These are phyloP conservation scores for Trichoderma gamsii DNA, from an alignment of 495 filamentous ascomycete genomes.

Conservation along the genomic window DNA sequence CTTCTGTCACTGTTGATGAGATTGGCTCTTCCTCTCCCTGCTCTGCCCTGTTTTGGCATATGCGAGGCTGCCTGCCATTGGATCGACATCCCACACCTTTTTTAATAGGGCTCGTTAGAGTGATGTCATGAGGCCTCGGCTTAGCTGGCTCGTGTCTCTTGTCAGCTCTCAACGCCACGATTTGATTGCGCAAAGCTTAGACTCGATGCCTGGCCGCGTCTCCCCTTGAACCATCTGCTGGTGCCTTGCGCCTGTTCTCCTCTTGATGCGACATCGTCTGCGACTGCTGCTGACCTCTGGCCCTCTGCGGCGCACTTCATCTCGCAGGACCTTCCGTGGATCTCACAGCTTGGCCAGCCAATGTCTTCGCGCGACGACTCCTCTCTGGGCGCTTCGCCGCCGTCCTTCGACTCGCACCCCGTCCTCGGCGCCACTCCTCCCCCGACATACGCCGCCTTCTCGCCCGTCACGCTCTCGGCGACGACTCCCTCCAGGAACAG, in stretches of 20 bases:
- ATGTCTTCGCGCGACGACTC: conserved; percentile 16
- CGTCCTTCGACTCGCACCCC: conserved; percentile 15
- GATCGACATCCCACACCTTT: neutral
- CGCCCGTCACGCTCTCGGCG: conserved; percentile 65
- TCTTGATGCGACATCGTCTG: neutral
- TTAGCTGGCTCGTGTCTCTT: neutral
- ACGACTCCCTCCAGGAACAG: conserved; percentile 44
- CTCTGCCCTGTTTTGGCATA: neutral
- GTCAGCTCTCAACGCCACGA: neutral
- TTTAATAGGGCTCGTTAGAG: conserved; percentile 1
- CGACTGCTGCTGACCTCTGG: neutral
- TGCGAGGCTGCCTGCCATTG: neutral
- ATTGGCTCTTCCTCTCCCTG: neutral
- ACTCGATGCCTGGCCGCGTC: neutral
- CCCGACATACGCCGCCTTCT: conserved; percentile 52
- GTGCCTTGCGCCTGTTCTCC: neutral
- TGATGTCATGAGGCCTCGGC: conserved; percentile 6
- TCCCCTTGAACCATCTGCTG: neutral
- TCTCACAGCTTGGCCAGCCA: conserved; percentile 12
- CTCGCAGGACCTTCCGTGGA: conserved; percentile 9
- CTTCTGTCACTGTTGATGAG: neutral
- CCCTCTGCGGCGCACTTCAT: neutral
- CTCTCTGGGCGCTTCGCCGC: conserved; percentile 5
- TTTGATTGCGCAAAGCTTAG: neutral
- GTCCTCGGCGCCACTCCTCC: conserved; percentile 21